A percentile compares a stretch with the other conserved stretches of the same genome.
phyloP scores from a whole-genome alignment of 2,329 filamentous ascomycete genomes.

The Phialemonium atrogriseum region DNA sequence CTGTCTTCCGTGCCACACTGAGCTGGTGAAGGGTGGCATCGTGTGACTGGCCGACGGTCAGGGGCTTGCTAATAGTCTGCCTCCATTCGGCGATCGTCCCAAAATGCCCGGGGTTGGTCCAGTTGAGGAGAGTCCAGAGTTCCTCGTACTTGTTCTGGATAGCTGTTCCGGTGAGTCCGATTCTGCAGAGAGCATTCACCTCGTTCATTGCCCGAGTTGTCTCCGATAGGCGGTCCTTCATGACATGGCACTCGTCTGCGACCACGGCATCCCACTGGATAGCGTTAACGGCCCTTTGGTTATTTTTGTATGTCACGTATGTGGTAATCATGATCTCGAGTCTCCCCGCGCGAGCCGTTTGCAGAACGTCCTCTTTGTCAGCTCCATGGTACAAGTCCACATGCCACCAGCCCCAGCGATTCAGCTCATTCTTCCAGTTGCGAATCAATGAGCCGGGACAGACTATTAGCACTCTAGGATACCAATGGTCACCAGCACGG shows the following conservation, averaged over 20 bases:
- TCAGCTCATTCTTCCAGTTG: conserved; percentile 85
- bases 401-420: conserved; percentile 94
- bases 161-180: conserved; percentile 88
- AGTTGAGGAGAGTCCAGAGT: conserved; percentile 91
- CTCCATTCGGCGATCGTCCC: conserved; percentile 66
- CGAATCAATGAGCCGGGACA: conserved; percentile 82
- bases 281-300: conserved; percentile 65
- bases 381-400: conserved; percentile 72
- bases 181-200: conserved; percentile 83
- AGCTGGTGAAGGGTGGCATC: conserved; percentile 80
- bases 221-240: conserved; percentile 73
- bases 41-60: conserved; percentile 85
- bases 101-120: conserved; percentile 78
- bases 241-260: conserved; percentile 84
- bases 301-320: conserved; percentile 81
- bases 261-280: conserved; percentile 90
- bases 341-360: conserved; percentile 65
- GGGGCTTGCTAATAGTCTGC: conserved; percentile 64
- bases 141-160: conserved; percentile 99
- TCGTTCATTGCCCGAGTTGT: conserved; percentile 82
- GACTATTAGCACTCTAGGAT: conserved; percentile 74
- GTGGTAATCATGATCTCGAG: conserved; percentile 92
- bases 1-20: conserved; percentile 70
- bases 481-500: conserved; percentile 58
- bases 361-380: conserved; percentile 59